These are phyloP conservation scores for Herpotrichia juniperi DNA, from an alignment of 2,329 filamentous ascomycete species.

Conservation along the genomic window DNA sequence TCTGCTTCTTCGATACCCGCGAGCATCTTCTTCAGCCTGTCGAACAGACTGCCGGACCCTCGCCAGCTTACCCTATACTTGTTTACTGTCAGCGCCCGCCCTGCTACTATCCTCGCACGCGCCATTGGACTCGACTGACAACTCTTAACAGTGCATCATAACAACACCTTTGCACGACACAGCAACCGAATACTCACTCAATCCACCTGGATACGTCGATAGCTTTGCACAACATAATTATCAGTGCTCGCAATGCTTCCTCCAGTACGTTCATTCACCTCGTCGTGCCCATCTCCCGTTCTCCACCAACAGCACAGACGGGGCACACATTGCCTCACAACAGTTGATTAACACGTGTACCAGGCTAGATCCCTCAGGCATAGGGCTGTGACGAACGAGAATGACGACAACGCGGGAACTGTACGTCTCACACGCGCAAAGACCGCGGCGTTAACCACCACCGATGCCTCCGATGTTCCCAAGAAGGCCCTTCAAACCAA, in stretches of 20 bases:
- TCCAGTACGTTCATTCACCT: constrained; percentile 52
- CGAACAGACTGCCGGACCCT: constrained; percentile 25
- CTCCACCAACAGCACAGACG: background rate
- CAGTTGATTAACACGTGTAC: constrained; percentile 48
- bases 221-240: constrained; percentile 44
- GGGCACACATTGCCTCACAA: constrained; percentile 25
- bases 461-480: constrained; percentile 61
- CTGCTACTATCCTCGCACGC: background rate
- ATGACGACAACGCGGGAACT: constrained; percentile 82
- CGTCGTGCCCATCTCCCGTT: constrained; percentile 3
- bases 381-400: constrained; percentile 85
- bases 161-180: constrained; percentile 38
- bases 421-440: constrained; percentile 94
- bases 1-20: constrained; percentile 32
- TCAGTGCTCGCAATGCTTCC: constrained; percentile 60
- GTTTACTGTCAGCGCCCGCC: constrained; percentile 29
- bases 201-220: constrained; percentile 28
- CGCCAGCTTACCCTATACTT: constrained; percentile 24
- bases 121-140: constrained; percentile 31
- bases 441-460: constrained; percentile 70
- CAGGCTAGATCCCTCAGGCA: constrained; percentile 74
- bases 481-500: constrained; percentile 56
- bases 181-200: constrained; percentile 30
- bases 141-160: constrained; percentile 42
- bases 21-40: constrained; percentile 30